Base-by-base conservation (phyloP, 768 basidiomycete genomes). In the Leccinum broughii region DNA sequence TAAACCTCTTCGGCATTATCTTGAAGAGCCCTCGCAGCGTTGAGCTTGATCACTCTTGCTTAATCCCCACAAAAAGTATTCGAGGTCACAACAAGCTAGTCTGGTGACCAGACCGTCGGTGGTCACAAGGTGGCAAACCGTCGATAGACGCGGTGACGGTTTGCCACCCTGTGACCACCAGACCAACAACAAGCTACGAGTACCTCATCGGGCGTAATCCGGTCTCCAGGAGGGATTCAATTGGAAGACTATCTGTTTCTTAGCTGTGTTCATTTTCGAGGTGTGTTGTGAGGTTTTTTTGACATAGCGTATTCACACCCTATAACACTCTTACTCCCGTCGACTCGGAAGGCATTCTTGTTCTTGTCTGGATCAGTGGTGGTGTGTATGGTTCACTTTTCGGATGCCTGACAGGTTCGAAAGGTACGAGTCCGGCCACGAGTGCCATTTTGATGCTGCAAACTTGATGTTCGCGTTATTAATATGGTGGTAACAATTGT, bases 211-310 rank as follows among this genome's bases (percentile, higher is more conserved):
- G 35, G 5, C 35, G 13, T 14, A 37, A 37, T 2, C 14, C 32
- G 3, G 32, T 32, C 32, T 32, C 32, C 32, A 10, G 32, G 35
- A 37, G 35, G 5, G 35, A 37, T 13, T 1, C 14, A 24, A 13
- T 61, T 51, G 4, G 60, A 61, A 39, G 59, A 61, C 28, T 61
- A 59, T 20, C 51, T 61, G 4, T 61, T 61, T 30, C 60, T 61
- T 14, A 61, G 52, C 46, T 61, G 13, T 2, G 35, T 62, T 34
- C 34, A 34, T 34, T 13, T 34, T 34, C 11, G 34, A 34, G 32
- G 34, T 34, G 11, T 13, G 1, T 20, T 13, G 26, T 17, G 14
- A 17, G 6, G 51, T 62, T 20, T 41, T 49, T 6, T 7, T 34
- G 32, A 55, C 53, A 34, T 41, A 44, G 60, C 28, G 48, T 62